These are phyloP conservation scores for Quercus cerris DNA, from an alignment of 306 rosid species.

Conservation along the genomic window DNA sequence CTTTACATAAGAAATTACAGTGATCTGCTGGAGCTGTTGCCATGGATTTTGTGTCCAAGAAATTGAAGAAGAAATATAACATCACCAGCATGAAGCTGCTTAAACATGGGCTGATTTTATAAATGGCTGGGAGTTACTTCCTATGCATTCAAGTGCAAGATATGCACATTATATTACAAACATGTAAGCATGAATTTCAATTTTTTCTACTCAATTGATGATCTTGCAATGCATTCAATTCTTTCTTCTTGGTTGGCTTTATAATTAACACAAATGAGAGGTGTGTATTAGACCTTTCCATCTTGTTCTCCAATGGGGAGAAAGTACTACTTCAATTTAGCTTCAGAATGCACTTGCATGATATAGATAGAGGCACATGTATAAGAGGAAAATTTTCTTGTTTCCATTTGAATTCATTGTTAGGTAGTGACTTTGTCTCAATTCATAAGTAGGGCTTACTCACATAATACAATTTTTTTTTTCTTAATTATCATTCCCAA, in stretches of 20 bases:
- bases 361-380: too few relatives aligned
- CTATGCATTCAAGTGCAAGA: constrained; percentile 36
- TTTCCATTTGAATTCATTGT: neutral
- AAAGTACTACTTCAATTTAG: too few relatives aligned
- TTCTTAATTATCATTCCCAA: too few relatives aligned
- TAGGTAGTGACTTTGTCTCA: neutral
- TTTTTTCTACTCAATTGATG: neutral
- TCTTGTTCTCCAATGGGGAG: too few relatives aligned
- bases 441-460: too few relatives aligned
- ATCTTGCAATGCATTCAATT: neutral
- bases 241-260: too few relatives aligned
- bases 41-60: constrained; percentile 93
- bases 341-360: too few relatives aligned
- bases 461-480: too few relatives aligned
- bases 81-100: constrained; percentile 88
- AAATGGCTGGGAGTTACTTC: constrained; percentile 78
- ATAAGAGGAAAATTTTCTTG: neutral
- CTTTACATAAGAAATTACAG: constrained; percentile 64
- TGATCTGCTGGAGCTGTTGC: constrained; percentile 92
- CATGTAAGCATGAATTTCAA: constrained; percentile 3
- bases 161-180: constrained; percentile 5
- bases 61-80: constrained; percentile 89
- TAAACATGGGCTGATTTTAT: constrained; percentile 94
- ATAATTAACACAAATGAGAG: too few relatives aligned
- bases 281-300: too few relatives aligned